Evolutionary conservation across 139 green algal genomes (phyloP).

Genomic region (Chlorella vulgaris): DNA sequence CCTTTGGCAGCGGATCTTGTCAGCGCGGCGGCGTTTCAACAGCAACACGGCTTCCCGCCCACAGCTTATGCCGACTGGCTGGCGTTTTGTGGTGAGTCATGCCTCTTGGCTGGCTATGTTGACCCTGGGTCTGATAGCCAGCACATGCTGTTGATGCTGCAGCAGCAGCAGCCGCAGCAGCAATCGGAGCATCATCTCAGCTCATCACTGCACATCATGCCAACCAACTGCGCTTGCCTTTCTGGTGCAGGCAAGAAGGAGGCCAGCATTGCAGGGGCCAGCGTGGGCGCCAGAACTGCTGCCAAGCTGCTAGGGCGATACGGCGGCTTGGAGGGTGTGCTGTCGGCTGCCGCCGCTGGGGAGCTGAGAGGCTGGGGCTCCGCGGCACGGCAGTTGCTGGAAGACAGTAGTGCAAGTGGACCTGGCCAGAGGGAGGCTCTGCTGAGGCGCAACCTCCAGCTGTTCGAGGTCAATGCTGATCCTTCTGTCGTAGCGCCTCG

Average conservation of each 20-base stretch:
- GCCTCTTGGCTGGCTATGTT: too few relatives aligned
- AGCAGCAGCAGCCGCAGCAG: background rate
- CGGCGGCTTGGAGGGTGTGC: slow-evolving; percentile 10
- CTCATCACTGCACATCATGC: background rate
- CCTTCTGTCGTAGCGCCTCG: background rate
- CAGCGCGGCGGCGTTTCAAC: background rate
- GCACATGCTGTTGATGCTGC: too few relatives aligned
- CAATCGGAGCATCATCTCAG: background rate
- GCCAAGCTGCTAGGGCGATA: slow-evolving; percentile 29
- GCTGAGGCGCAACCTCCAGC: slow-evolving; percentile 7
- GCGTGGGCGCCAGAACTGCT: slow-evolving; percentile 17
- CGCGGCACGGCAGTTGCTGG: background rate
- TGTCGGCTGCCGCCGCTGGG: background rate
- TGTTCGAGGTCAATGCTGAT: slow-evolving; percentile 9
- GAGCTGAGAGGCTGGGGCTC: slow-evolving; percentile 28
- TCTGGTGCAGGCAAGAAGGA: slow-evolving; percentile 30
- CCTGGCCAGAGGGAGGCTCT: background rate
- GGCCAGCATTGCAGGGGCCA: background rate
- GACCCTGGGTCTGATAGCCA: too few relatives aligned
- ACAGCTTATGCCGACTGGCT: slow-evolving; percentile 29
- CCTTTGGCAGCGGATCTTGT: slow-evolving; percentile 17
- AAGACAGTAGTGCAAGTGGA: background rate
- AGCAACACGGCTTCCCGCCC: slow-evolving; percentile 20
- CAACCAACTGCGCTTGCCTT: too few relatives aligned
- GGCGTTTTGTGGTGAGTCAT: slow-evolving; percentile 6